Percentiles rank a stretch among this genome's conserved stretches.
phyloP scores from a whole-genome alignment of 192 early-diverging fungal species.

The Rhizophagus clarus region DNA sequence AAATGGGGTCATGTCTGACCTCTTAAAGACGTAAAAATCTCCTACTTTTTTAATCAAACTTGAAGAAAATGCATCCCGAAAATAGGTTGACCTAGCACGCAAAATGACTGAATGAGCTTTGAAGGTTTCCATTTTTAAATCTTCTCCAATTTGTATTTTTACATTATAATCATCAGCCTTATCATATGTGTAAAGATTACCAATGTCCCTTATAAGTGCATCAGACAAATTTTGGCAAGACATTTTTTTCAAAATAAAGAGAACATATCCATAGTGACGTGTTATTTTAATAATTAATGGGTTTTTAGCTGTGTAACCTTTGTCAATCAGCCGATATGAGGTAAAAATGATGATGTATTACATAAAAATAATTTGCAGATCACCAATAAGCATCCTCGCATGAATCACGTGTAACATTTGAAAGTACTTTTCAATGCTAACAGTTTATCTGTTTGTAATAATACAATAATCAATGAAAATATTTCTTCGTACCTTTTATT shows the following conservation, averaged over 20 bases:
- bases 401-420: too few species aligned
- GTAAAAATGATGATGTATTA: too few species aligned
- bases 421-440: too few species aligned
- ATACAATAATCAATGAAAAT: too few species aligned
- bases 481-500: too few species aligned
- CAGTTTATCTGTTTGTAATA: too few species aligned
- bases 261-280: too few species aligned
- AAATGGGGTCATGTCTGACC: background rate
- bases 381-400: too few species aligned
- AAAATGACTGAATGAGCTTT: conserved; percentile 20
- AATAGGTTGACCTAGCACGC: conserved; percentile 16
- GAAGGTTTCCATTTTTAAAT: background rate
- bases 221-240: background rate
- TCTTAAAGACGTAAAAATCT: background rate
- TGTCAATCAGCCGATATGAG: too few species aligned
- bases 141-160: background rate
- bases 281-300: too few species aligned
- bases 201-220: background rate
- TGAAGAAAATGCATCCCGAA: background rate
- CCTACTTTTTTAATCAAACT: background rate
- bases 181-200: background rate
- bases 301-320: too few species aligned
- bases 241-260: background rate
- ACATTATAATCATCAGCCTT: conserved; percentile 14
- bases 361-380: too few species aligned